phyloP scores from a whole-genome alignment of 129 eudicot species.

The Rutidosis leptorrhynchoides region DNA sequence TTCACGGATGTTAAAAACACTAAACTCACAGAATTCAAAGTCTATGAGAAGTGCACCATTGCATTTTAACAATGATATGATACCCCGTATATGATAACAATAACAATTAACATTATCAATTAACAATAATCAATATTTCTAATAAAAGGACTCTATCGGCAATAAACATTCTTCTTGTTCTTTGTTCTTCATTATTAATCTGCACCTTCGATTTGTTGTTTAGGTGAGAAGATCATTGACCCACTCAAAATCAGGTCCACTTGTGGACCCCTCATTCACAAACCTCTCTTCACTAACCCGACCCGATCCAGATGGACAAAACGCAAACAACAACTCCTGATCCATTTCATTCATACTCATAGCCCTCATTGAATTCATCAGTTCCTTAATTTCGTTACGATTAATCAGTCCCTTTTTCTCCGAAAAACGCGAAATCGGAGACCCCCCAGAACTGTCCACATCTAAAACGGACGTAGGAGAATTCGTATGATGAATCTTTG shows the following conservation, averaged over 20 bases:
- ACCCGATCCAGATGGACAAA: constrained; percentile 46
- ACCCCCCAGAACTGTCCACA: constrained; percentile 24
- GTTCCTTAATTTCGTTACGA: constrained; percentile 35
- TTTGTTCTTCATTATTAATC: constrained; percentile 6
- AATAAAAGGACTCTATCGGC: neutral
- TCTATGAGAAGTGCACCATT: neutral
- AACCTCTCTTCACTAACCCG: constrained; percentile 32
- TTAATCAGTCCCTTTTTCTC: constrained; percentile 45
- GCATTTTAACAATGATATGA: constrained; percentile 3
- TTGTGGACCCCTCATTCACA: constrained; percentile 18
- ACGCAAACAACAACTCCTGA: constrained; percentile 38
- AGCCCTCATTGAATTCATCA: constrained; percentile 49
- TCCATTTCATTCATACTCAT: constrained; percentile 38
- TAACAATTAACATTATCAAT: too few species aligned
- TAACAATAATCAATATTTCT: constrained; percentile 8
- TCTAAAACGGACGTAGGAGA: constrained; percentile 27
- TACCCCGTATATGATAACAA: too few species aligned
- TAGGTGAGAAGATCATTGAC: constrained; percentile 76
- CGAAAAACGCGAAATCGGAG: constrained; percentile 27
- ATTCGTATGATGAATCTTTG: constrained; percentile 14
- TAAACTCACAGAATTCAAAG: constrained; percentile 4
- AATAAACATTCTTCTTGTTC: constrained; percentile 1
- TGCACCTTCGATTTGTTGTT: constrained; percentile 11
- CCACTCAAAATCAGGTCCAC: constrained; percentile 82
- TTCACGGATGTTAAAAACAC: neutral